These are phyloP conservation scores for Melanomma pulvis-pyrius DNA, from an alignment of 495 filamentous ascomycete genomes.

Conservation along the genomic window DNA sequence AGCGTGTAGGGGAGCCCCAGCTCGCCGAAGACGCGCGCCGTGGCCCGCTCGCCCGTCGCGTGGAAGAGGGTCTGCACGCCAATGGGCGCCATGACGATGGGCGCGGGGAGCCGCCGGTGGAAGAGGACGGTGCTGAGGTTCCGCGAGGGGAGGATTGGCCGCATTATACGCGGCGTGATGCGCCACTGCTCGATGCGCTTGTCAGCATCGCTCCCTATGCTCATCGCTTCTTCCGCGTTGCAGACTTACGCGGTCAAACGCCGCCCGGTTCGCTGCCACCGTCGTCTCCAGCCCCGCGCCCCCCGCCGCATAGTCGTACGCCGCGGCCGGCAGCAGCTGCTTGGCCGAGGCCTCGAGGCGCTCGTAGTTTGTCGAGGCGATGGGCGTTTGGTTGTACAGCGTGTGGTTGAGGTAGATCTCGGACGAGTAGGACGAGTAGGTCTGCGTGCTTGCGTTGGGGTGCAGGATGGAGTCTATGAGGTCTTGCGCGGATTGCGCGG, in stretches of 20 bases:
- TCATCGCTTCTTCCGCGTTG: too few relatives aligned
- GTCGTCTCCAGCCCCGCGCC: neutral
- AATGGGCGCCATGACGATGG: slow-evolving; percentile 17
- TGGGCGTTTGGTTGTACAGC: slow-evolving; percentile 15
- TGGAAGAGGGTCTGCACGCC: slow-evolving; percentile 19
- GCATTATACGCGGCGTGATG: neutral
- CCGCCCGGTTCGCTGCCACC: neutral
- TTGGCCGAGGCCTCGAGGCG: slow-evolving; percentile 15
- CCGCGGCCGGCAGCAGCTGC: neutral
- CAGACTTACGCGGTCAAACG: neutral
- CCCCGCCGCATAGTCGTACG: neutral
- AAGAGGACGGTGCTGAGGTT: neutral
- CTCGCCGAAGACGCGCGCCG: slow-evolving; percentile 15
- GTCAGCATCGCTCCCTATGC: too few relatives aligned
- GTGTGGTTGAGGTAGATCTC: slow-evolving; percentile 16
- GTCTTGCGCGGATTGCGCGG: neutral
- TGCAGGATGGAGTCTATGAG: neutral
- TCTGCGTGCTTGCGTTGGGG: neutral
- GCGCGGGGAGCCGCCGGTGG: neutral
- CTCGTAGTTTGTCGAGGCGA: slow-evolving; percentile 20
- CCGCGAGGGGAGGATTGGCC: neutral
- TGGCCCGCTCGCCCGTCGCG: slow-evolving; percentile 6
- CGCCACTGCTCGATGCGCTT: neutral
- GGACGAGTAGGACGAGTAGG: slow-evolving; percentile 22
- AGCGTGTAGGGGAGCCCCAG: slow-evolving; percentile 26